Conservation (phyloP, 441 rosid genomes). For the Geranium incanum region DNA sequence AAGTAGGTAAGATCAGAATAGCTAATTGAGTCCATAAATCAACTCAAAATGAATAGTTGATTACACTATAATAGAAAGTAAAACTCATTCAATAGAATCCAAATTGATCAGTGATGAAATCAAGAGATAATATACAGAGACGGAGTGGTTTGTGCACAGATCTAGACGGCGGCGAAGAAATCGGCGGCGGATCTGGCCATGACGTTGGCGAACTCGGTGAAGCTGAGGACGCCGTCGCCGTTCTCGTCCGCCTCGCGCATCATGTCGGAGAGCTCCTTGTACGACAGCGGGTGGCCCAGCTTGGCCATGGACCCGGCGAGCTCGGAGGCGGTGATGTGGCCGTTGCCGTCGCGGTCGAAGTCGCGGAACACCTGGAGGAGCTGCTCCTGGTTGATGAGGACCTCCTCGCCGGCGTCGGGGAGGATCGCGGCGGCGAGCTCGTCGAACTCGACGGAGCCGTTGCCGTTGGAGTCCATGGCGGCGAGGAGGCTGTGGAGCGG, state of each 20-base stretch:
- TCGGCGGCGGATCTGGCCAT: constrained; percentile 76
- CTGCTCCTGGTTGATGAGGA: constrained; percentile 43
- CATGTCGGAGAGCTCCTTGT: constrained; percentile 48
- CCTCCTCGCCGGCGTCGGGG: constrained; percentile 41
- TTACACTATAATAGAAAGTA: too few relatives aligned
- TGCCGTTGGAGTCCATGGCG: constrained; percentile 57
- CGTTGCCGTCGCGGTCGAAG: constrained; percentile 62
- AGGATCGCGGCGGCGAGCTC: constrained; percentile 42
- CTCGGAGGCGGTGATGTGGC: constrained; percentile 53
- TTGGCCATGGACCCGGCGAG: constrained; percentile 61
- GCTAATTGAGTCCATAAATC: too few relatives aligned
- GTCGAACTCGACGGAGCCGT: constrained; percentile 57
- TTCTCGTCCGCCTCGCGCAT: constrained; percentile 52
- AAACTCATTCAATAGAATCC: neutral
- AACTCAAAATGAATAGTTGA: too few relatives aligned
- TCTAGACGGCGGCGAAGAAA: constrained; percentile 35
- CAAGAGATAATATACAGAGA: neutral
- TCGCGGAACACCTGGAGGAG: constrained; percentile 45
- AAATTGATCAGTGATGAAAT: neutral
- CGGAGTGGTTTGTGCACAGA: too few relatives aligned
- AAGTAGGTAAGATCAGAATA: too few relatives aligned
- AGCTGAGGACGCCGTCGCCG: constrained; percentile 58
- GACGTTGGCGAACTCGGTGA: constrained; percentile 41
- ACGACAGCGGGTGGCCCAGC: constrained; percentile 59
- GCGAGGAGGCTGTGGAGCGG: constrained; percentile 45